Percentiles rank a stretch among this genome's conserved stretches.
phyloP scores from a whole-genome alignment of 129 eudicot genomes.

The Oenanthe sinensis region DNA sequence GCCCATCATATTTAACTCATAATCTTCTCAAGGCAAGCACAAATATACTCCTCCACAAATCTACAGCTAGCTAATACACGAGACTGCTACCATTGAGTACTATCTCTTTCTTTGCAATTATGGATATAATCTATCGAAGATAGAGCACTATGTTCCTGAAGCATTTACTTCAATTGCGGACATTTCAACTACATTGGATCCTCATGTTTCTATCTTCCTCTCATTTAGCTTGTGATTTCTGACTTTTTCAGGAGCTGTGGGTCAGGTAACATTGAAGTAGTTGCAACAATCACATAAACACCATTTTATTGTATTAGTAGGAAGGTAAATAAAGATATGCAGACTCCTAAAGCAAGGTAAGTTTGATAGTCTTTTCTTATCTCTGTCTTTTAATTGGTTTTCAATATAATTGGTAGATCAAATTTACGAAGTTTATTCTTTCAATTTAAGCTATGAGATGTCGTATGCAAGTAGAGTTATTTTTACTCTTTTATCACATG shows the following conservation, averaged over 20 bases:
- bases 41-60: neutral
- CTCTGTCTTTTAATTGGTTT: slow-evolving; percentile 5
- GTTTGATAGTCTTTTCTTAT: slow-evolving; percentile 7
- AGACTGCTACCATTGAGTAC: slow-evolving; percentile 38
- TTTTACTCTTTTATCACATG: neutral
- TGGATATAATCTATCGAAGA: slow-evolving; percentile 40
- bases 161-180: slow-evolving; percentile 17
- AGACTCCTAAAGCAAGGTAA: slow-evolving; percentile 54
- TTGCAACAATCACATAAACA: slow-evolving; percentile 6
- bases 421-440: slow-evolving; percentile 2
- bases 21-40: slow-evolving; percentile 54
- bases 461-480: slow-evolving; percentile 2
- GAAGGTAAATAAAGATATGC: slow-evolving; percentile 34
- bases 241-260: slow-evolving; percentile 39
- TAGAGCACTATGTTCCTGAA: slow-evolving; percentile 22
- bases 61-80: slow-evolving; percentile 34
- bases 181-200: slow-evolving; percentile 28
- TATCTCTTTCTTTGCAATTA: slow-evolving; percentile 44
- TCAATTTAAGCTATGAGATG: neutral
- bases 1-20: slow-evolving; percentile 42
- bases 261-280: slow-evolving; percentile 46
- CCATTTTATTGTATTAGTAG: slow-evolving; percentile 13
- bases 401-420: neutral
- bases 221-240: slow-evolving; percentile 20
- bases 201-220: slow-evolving; percentile 10